Conservation (phyloP, 495 filamentous ascomycete species). For the Filosporella fistucella region DNA sequence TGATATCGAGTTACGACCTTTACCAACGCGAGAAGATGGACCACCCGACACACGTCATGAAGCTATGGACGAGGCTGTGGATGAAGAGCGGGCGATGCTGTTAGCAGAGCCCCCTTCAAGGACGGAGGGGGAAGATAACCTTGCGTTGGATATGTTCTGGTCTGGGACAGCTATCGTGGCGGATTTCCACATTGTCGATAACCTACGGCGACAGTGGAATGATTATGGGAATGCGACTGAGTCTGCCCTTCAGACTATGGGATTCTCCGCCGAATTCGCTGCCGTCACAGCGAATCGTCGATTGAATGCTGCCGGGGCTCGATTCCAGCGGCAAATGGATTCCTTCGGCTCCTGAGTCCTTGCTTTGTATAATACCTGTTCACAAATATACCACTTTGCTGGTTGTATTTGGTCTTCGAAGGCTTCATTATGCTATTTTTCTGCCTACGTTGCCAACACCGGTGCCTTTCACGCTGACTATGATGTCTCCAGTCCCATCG, state of each 20-base stretch:
- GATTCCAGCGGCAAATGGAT: constrained; percentile 15
- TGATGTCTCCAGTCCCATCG: constrained; percentile 64
- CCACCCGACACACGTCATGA: constrained; percentile 4
- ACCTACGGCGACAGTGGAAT: constrained; percentile 60
- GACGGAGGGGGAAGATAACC: constrained; percentile 29
- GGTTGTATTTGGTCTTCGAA: constrained; percentile 15
- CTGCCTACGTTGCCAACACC: constrained; percentile 94
- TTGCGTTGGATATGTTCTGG: constrained; percentile 53
- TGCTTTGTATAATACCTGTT: too few species aligned
- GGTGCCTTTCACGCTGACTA: constrained; percentile 87
- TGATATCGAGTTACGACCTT: constrained; percentile 47
- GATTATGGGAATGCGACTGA: constrained; percentile 44
- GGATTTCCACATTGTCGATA: constrained; percentile 64
- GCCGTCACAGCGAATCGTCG: constrained; percentile 10
- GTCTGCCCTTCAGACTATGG: constrained; percentile 43
- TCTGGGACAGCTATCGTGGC: constrained; percentile 67
- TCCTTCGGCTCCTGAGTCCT: too few species aligned
- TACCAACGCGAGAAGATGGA: constrained; percentile 21
- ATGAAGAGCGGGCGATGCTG: constrained; percentile 31
- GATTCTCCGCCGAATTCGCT: constrained; percentile 38
- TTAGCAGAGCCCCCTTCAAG: constrained; percentile 36
- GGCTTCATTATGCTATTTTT: constrained; percentile 66
- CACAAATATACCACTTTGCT: too few species aligned
- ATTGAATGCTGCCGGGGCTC: constrained; percentile 13
- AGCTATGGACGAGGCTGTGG: constrained; percentile 25